phyloP scores from a whole-genome alignment of 306 rosid species.

The Gillenia trifoliata region DNA sequence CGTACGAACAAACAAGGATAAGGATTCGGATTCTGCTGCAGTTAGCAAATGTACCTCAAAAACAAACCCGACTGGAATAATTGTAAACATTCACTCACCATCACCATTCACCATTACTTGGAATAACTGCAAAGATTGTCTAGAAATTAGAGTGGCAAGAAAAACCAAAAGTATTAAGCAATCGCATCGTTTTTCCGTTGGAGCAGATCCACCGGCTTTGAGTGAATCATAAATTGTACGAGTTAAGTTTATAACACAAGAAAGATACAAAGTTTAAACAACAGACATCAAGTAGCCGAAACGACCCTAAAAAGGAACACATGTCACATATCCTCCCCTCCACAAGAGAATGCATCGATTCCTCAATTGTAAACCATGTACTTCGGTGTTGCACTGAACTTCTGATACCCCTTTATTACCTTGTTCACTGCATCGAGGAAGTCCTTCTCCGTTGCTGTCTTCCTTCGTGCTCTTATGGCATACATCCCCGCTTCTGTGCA shows the following conservation, averaged over 20 bases:
- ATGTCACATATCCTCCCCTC: no score
- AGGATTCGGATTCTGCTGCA: no score
- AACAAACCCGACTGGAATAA: not conserved
- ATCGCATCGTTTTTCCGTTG: not conserved
- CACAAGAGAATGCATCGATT: no score
- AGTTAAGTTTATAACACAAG: not conserved
- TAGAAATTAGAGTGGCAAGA: not conserved
- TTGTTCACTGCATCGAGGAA: conserved; percentile 98
- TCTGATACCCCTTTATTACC: conserved; percentile 96
- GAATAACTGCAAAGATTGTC: not conserved
- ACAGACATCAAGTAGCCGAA: not conserved
- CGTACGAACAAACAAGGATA: no score
- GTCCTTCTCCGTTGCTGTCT: conserved; percentile 96
- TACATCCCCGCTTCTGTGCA: conserved; percentile 99
- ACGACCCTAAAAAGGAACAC: no score
- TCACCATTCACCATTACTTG: not conserved
- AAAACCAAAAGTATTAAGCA: not conserved
- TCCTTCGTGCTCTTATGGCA: conserved; percentile 96
- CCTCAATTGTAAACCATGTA: conserved; percentile 98
- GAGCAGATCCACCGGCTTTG: not conserved
- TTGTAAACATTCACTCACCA: not conserved
- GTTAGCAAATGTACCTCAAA: no score
- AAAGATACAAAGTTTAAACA: conserved; percentile 13
- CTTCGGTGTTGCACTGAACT: conserved; percentile 98
- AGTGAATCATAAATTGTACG: not conserved